phyloP scores from a whole-genome alignment of 345 rosid genomes.

The Brassica rapa region DNA sequence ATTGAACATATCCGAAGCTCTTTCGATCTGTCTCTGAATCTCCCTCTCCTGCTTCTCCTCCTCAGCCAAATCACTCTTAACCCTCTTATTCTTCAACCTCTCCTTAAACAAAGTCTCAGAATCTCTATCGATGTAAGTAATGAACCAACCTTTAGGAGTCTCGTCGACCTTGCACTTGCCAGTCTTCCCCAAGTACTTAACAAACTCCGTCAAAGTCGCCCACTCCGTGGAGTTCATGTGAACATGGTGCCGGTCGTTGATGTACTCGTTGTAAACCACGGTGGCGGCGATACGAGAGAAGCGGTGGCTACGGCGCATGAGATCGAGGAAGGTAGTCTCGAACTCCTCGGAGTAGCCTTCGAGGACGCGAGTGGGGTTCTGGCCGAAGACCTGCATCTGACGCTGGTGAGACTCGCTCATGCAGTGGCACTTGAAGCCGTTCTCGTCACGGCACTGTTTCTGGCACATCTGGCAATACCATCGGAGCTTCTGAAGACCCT shows the following conservation, averaged over 20 bases:
- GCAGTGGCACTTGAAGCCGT: conserved; percentile 98
- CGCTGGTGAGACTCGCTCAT: conserved; percentile 97
- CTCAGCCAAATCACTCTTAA: conserved; percentile 71
- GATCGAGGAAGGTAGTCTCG: conserved; percentile 67
- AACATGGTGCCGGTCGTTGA: conserved; percentile 82
- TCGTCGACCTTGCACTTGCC: conserved; percentile 97
- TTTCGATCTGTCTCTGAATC: conserved; percentile 78
- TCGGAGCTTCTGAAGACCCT: conserved; percentile 93
- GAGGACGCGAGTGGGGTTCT: conserved; percentile 70
- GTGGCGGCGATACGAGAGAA: conserved; percentile 93
- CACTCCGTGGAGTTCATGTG: conserved; percentile 94
- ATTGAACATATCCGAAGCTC: conserved; percentile 55
- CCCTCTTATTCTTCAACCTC: conserved; percentile 79
- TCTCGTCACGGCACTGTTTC: conserved; percentile 97
- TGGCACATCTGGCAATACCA: conserved; percentile 99
- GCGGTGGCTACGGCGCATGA: conserved; percentile 83
- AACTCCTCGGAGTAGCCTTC: conserved; percentile 94
- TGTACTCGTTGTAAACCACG: conserved; percentile 91
- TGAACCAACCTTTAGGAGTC: conserved; percentile 97
- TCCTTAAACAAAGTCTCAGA: conserved; percentile 85
- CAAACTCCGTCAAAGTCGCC: conserved; percentile 90
- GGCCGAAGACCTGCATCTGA: conserved; percentile 91
- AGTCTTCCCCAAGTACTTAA: conserved; percentile 70
- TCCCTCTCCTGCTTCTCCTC: conserved; percentile 95
- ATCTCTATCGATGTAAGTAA: conserved; percentile 84